A percentile compares a stretch with the other conserved stretches of the same genome.
These are phyloP conservation scores for Ailanthus altissimus DNA, from an alignment of 345 rosid species.

Conservation along the genomic window DNA sequence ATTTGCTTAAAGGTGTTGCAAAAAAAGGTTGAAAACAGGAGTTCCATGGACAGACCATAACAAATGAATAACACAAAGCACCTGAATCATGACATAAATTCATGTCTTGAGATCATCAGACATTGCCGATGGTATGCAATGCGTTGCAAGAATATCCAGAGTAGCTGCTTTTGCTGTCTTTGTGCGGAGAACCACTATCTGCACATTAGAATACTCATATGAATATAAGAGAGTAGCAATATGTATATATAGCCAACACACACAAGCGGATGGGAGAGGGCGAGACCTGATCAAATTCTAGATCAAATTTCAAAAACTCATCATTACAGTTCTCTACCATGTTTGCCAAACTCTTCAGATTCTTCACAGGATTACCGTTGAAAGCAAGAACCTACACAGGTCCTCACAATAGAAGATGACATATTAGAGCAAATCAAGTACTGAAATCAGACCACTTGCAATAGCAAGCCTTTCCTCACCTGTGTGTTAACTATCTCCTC, in stretches of 20 bases:
- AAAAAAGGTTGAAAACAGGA: background rate
- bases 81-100: constrained; percentile 11
- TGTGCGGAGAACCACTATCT: constrained; percentile 58
- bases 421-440: background rate
- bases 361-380: constrained; percentile 68
- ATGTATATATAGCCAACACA: background rate
- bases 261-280: background rate
- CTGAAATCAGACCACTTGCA: constrained; percentile 11
- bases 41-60: background rate
- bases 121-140: constrained; percentile 67
- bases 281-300: constrained; percentile 61
- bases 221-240: background rate
- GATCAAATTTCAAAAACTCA: constrained; percentile 62
- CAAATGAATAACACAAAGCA: background rate
- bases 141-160: constrained; percentile 56
- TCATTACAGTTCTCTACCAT: constrained; percentile 65
- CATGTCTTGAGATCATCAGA: constrained; percentile 62
- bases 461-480: constrained; percentile 31
- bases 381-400: constrained; percentile 48
- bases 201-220: constrained; percentile 20
- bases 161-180: constrained; percentile 61
- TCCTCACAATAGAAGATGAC: constrained; percentile 1
- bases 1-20: constrained; percentile 2
- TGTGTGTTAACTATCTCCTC: constrained; percentile 76
- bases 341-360: constrained; percentile 59